These are phyloP conservation scores for Purpureocillium lavendulum DNA, from an alignment of 2,329 filamentous ascomycete species.

Conservation along the genomic window DNA sequence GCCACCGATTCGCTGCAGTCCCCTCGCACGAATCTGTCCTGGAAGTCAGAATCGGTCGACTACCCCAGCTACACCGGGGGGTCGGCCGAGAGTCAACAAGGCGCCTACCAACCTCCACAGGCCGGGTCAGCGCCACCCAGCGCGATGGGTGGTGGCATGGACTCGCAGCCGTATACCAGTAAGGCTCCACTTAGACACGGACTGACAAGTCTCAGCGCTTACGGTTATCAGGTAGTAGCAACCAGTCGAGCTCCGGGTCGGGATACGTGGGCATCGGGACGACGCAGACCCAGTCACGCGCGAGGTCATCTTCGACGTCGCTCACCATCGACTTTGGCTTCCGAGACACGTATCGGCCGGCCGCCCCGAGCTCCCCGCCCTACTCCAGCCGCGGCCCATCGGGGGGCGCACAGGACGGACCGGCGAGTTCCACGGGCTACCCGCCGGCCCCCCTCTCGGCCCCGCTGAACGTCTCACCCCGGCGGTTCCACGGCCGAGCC, in stretches of 20 bases:
- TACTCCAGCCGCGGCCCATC: constrained; percentile 13
- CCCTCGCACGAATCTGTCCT: constrained; percentile 52
- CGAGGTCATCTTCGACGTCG: constrained; percentile 40
- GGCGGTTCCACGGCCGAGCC: constrained; percentile 16
- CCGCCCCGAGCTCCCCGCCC: constrained; percentile 7
- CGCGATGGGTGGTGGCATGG: constrained; percentile 36
- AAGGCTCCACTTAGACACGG: constrained; percentile 14
- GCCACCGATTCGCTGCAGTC: constrained; percentile 51
- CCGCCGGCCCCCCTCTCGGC: constrained; percentile 46
- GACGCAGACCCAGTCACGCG: constrained; percentile 35
- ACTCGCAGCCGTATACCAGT: constrained; percentile 45
- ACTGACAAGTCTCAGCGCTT: neutral
- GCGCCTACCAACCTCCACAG: constrained; percentile 42
- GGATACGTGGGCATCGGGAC: constrained; percentile 31
- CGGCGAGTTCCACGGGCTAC: constrained; percentile 40
- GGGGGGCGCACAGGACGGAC: constrained; percentile 30
- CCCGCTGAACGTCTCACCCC: constrained; percentile 39
- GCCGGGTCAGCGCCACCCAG: constrained; percentile 22
- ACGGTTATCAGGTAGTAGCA: constrained; percentile 2
- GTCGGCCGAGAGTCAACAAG: constrained; percentile 36
- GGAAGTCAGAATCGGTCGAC: constrained; percentile 53
- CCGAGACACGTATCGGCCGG: constrained; percentile 24
- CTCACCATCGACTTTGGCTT: constrained; percentile 33
- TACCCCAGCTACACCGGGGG: constrained; percentile 43
- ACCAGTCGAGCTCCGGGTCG: constrained; percentile 24